Evolutionary conservation across 2,329 filamentous ascomycete genomes (phyloP).

Genomic region (Lasiodiplodia hormozganensis): DNA sequence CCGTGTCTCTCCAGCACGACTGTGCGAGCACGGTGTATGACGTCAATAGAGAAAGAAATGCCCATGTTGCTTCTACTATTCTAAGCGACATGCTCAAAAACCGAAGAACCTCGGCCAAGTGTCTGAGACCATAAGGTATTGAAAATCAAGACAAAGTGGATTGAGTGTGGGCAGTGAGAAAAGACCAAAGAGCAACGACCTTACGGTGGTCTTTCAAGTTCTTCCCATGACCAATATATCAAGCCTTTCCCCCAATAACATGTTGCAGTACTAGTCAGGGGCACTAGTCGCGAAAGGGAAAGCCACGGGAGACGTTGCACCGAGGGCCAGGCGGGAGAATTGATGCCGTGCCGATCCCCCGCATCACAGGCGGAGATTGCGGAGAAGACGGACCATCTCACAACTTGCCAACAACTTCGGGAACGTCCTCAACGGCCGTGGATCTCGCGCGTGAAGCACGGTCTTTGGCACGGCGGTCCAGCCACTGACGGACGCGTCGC

Average conservation of each 20-base stretch:
- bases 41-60: slow-evolving; percentile 2
- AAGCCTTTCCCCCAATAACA: slow-evolving; percentile 3
- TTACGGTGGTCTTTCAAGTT: background rate
- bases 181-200: background rate
- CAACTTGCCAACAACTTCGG: background rate
- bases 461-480: background rate
- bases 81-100: background rate
- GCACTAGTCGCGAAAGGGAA: background rate
- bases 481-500: background rate
- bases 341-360: slow-evolving; percentile 17
- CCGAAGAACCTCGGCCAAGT: background rate
- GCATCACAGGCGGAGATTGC: slow-evolving; percentile 4
- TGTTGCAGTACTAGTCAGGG: slow-evolving; percentile 8
- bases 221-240: background rate
- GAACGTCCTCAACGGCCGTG: background rate
- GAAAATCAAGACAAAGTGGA: background rate
- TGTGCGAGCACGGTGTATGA: slow-evolving; percentile 13
- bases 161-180: background rate
- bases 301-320: slow-evolving; percentile 10
- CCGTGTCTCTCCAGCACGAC: slow-evolving; percentile 62
- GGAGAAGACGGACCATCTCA: slow-evolving; percentile 7
- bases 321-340: slow-evolving; percentile 2
- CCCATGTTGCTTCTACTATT: background rate
- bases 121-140: background rate
- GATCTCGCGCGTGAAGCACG: background rate